Evolutionary conservation across 2,329 filamentous ascomycete genomes (phyloP).

Genomic region (Pseudogymnoascus sp.): DNA sequence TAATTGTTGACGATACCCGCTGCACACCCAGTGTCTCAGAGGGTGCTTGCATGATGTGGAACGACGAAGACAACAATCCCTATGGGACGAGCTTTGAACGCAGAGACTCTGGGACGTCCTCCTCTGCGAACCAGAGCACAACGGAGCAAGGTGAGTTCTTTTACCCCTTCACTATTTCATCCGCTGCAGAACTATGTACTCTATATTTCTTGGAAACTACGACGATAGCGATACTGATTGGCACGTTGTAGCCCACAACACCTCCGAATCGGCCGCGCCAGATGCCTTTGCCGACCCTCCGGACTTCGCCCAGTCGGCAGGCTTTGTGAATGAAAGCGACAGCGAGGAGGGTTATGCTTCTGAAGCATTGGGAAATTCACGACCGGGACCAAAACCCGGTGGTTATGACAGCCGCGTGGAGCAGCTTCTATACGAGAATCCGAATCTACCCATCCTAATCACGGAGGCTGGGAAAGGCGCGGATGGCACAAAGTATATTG

Average conservation of each 20-base stretch:
- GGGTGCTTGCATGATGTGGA: conserved; percentile 65
- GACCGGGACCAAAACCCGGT: conserved; percentile 64
- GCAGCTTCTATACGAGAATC: conserved; percentile 94
- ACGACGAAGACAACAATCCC: conserved; percentile 98
- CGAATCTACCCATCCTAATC: conserved; percentile 81
- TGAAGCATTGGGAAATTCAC: conserved; percentile 34
- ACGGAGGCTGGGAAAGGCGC: conserved; percentile 91
- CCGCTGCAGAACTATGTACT: conserved; percentile 30
- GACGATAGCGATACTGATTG: conserved; percentile 36
- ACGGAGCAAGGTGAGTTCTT: conserved; percentile 45
- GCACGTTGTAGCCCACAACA: conserved; percentile 44
- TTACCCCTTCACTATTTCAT: conserved; percentile 10
- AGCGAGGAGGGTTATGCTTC: conserved; percentile 42
- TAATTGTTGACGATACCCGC: not conserved
- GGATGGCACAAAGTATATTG: conserved; percentile 89
- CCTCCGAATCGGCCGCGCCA: conserved; percentile 62
- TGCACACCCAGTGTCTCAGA: not conserved
- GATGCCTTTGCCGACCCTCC: conserved; percentile 46
- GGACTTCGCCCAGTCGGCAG: conserved; percentile 15
- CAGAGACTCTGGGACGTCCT: conserved; percentile 69
- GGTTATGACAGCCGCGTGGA: conserved; percentile 94
- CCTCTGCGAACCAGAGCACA: conserved; percentile 56
- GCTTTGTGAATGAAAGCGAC: conserved; percentile 26
- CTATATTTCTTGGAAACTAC: conserved; percentile 29
- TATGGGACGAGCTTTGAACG: conserved; percentile 87